Percentiles rank a stretch among this genome's conserved stretches.
These are phyloP conservation scores for Eutypella sp. DNA, from an alignment of 2,329 filamentous ascomycete species.

Conservation along the genomic window DNA sequence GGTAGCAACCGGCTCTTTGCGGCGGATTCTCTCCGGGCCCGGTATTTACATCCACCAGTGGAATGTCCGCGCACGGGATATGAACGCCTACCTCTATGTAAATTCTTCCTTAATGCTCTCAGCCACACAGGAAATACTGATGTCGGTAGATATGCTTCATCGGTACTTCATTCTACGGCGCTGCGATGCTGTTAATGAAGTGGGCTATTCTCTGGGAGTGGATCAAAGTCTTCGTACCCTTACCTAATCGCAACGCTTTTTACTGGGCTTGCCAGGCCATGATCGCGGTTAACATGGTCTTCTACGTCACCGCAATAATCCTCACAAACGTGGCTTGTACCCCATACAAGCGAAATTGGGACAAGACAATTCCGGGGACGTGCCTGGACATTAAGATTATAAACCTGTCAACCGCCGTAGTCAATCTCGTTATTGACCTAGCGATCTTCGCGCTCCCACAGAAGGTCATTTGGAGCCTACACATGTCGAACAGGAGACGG, in stretches of 20 bases:
- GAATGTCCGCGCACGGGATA: constrained; percentile 8
- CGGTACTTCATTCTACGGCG: constrained; percentile 5
- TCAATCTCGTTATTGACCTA: constrained; percentile 3
- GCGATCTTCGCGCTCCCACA: constrained; percentile 3
- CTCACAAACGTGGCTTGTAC: constrained; percentile 3
- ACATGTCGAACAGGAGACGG: background rate
- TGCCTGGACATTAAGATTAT: constrained; percentile 2
- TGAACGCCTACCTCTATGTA: constrained; percentile 6
- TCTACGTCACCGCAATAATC: constrained; percentile 5
- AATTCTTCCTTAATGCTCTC: background rate
- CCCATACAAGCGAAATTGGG: constrained; percentile 5
- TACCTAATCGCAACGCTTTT: constrained; percentile 3
- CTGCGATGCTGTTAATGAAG: constrained; percentile 9
- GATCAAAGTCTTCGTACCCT: constrained; percentile 8
- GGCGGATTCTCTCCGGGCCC: background rate
- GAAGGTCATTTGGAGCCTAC: constrained; percentile 1
- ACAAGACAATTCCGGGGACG: constrained; percentile 4
- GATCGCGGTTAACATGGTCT: constrained; percentile 2
- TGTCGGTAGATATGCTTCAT: constrained; percentile 5
- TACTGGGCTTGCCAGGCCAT: constrained; percentile 9
- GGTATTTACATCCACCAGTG: constrained; percentile 12
- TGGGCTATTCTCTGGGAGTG: constrained; percentile 10
- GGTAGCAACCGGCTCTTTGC: background rate
- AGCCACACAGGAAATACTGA: too few relatives aligned
- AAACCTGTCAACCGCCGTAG: background rate